A percentile compares a stretch with the other conserved stretches of the same genome.
Conservation (phyloP, 2,329 filamentous ascomycete genomes). For the Cladosporium austrohemisphaericum region DNA sequence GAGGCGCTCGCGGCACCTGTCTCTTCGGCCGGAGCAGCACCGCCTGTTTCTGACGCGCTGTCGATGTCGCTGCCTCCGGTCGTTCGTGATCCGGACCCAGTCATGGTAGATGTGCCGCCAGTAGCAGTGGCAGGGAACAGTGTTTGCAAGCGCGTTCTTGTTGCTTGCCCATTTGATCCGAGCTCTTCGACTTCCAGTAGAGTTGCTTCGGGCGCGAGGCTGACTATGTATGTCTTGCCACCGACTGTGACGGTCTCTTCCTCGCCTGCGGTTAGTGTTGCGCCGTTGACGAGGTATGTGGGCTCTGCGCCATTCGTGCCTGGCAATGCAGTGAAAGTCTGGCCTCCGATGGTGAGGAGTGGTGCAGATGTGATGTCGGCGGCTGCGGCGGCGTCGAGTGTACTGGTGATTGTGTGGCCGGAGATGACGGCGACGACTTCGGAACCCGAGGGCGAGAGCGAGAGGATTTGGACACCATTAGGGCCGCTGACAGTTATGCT, state of each 20-base stretch:
- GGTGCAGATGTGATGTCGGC: slow-evolving; percentile 29
- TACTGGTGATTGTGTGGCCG: slow-evolving; percentile 31
- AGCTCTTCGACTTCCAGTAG: slow-evolving; percentile 34
- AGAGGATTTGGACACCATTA: slow-evolving; percentile 29
- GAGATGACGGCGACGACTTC: slow-evolving; percentile 21
- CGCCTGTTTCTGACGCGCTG: background rate
- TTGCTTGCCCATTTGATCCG: slow-evolving; percentile 31
- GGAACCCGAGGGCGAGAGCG: slow-evolving; percentile 32
- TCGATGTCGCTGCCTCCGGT: background rate
- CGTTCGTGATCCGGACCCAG: no score
- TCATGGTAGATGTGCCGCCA: slow-evolving; percentile 21
- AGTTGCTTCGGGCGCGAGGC: slow-evolving; percentile 35
- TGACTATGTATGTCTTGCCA: slow-evolving; percentile 29
- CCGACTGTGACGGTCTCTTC: slow-evolving; percentile 27
- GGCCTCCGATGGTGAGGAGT: slow-evolving; percentile 30
- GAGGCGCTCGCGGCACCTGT: slow-evolving; percentile 1
- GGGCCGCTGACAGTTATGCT: slow-evolving; percentile 23
- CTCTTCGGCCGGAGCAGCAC: background rate
- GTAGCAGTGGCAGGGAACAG: slow-evolving; percentile 40
- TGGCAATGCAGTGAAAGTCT: slow-evolving; percentile 29
- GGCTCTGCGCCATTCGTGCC: slow-evolving; percentile 25
- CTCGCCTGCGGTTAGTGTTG: slow-evolving; percentile 37
- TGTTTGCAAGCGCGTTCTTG: slow-evolving; percentile 29
- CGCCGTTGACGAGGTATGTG: slow-evolving; percentile 38
- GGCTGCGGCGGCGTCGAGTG: slow-evolving; percentile 33